Evolutionary conservation across 1,284 basidiomycete species (phyloP).

Genomic region (Papiliotrema nemorosa): DNA sequence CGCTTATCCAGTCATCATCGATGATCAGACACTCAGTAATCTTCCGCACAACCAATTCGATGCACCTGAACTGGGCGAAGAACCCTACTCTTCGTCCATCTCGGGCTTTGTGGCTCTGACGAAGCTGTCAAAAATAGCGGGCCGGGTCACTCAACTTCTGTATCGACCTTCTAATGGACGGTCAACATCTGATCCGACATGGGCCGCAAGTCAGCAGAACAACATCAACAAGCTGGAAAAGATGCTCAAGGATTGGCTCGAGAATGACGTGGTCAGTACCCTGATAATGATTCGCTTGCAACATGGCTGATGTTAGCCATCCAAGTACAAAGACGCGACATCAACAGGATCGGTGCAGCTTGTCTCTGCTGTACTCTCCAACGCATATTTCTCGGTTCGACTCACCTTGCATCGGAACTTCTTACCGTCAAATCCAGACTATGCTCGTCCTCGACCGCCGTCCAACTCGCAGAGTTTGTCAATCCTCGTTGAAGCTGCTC

Average conservation of each 20-base stretch:
- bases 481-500: conserved; percentile 44
- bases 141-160: conserved; percentile 57
- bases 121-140: conserved; percentile 74
- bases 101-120: conserved; percentile 70
- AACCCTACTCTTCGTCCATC: conserved; percentile 54
- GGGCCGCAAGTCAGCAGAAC: conserved; percentile 65
- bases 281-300: not conserved
- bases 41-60: not conserved
- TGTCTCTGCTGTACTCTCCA: conserved; percentile 81
- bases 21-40: conserved; percentile 62
- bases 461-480: conserved; percentile 43
- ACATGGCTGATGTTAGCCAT: conserved; percentile 53
- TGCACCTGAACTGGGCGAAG: conserved; percentile 53
- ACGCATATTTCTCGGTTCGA: conserved; percentile 82
- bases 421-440: conserved; percentile 51
- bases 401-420: conserved; percentile 87
- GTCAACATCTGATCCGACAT: conserved; percentile 58
- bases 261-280: conserved; percentile 53
- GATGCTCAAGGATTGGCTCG: conserved; percentile 74
- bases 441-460: conserved; percentile 39
- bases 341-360: conserved; percentile 31
- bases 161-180: conserved; percentile 40
- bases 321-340: conserved; percentile 57
- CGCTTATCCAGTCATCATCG: conserved; percentile 71
- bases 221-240: conserved; percentile 71